Conservation (phyloP, 805 yeast species). For the Yamadazyma scolyti region DNA sequence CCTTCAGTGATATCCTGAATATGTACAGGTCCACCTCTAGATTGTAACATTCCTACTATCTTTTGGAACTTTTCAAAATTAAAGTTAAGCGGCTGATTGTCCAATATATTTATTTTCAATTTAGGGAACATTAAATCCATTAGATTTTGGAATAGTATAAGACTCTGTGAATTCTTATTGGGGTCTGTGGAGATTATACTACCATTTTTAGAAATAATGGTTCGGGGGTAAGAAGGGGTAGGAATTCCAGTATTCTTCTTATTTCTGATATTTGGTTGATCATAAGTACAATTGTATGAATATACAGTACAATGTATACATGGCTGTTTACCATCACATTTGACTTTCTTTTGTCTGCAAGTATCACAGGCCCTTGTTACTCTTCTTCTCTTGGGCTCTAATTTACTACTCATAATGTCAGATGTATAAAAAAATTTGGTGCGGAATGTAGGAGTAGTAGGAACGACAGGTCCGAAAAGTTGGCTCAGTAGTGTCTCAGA, state of each 20-base stretch:
- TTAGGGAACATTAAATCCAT: slow-evolving; percentile 33
- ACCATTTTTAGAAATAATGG: slow-evolving; percentile 5
- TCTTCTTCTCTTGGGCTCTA: slow-evolving; percentile 48
- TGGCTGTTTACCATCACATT: slow-evolving; percentile 77
- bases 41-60: slow-evolving; percentile 10
- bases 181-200: slow-evolving; percentile 7
- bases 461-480: too few relatives aligned
- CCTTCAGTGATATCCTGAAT: slow-evolving; percentile 26
- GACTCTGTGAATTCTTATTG: slow-evolving; percentile 14
- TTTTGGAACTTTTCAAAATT: slow-evolving; percentile 33
- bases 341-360: slow-evolving; percentile 72
- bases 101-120: slow-evolving; percentile 25
- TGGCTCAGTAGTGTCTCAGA: too few relatives aligned
- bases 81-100: slow-evolving; percentile 28
- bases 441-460: too few relatives aligned
- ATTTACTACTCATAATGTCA: too few relatives aligned
- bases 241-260: slow-evolving; percentile 35
- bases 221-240: slow-evolving; percentile 15
- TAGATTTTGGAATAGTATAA: slow-evolving; percentile 29
- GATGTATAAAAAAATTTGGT: too few relatives aligned
- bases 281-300: slow-evolving; percentile 79
- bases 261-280: slow-evolving; percentile 65
- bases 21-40: slow-evolving; percentile 6
- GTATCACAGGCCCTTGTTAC: slow-evolving; percentile 75
- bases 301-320: slow-evolving; percentile 85